These are phyloP conservation scores for Fusarium transvaalense DNA, from an alignment of 2,329 filamentous ascomycete species.

Conservation along the genomic window DNA sequence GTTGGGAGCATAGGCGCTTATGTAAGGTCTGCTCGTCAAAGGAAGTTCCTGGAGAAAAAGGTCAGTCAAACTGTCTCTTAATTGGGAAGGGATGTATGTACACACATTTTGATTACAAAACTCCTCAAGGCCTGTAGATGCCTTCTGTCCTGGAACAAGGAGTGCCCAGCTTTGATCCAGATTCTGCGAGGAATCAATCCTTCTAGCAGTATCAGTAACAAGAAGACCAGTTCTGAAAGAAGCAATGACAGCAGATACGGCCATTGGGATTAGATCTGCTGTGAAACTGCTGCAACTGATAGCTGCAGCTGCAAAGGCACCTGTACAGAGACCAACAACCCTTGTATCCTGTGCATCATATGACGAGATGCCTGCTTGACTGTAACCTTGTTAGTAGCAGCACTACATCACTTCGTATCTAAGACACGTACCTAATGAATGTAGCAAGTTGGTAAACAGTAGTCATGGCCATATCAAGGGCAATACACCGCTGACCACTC, in stretches of 20 bases:
- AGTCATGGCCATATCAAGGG: slow-evolving; percentile 41
- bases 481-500: slow-evolving; percentile 34
- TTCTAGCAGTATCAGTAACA: slow-evolving; percentile 28
- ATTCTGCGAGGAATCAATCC: slow-evolving; percentile 18
- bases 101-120: slow-evolving; percentile 14
- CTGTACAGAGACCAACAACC: slow-evolving; percentile 40
- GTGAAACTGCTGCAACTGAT: slow-evolving; percentile 40
- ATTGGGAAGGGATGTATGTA: background rate
- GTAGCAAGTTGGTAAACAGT: slow-evolving; percentile 38
- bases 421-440: slow-evolving; percentile 29
- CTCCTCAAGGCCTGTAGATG: slow-evolving; percentile 7
- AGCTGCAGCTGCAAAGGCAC: slow-evolving; percentile 39
- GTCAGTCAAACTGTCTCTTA: background rate
- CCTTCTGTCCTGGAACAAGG: slow-evolving; percentile 28
- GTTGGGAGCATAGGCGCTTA: slow-evolving; percentile 39
- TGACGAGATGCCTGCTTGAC: slow-evolving; percentile 29
- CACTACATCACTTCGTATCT: accelerated
- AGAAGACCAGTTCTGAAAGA: slow-evolving; percentile 38
- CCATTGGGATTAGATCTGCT: slow-evolving; percentile 35
- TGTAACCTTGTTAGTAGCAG: accelerated
- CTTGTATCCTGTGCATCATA: slow-evolving; percentile 34
- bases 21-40: slow-evolving; percentile 36
- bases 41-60: background rate
- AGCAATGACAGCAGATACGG: slow-evolving; percentile 26
- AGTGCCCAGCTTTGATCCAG: slow-evolving; percentile 38